Percentiles rank a stretch among this genome's conserved stretches.
phyloP scores from a whole-genome alignment of 2,329 filamentous ascomycete genomes.

The Xylariaceae sp. region DNA sequence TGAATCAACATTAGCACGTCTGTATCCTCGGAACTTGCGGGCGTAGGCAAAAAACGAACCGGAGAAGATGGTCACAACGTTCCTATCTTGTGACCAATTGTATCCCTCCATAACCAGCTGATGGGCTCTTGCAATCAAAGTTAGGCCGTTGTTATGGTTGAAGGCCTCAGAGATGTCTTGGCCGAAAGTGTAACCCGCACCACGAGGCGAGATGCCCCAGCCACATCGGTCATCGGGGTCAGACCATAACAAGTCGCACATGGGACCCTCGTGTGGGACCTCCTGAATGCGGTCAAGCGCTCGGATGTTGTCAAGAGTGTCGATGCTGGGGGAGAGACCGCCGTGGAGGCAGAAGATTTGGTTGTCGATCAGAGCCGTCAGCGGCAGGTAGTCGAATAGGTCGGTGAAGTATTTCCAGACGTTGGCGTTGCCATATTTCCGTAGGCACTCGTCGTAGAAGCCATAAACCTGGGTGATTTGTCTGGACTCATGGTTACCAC shows the following conservation, averaged over 20 bases:
- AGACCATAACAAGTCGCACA: slow-evolving; percentile 97
- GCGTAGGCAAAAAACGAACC: slow-evolving; percentile 46
- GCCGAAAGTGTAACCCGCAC: slow-evolving; percentile 90
- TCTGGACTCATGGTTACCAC: slow-evolving; percentile 96
- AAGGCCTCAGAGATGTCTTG: slow-evolving; percentile 98
- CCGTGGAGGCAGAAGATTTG: slow-evolving; percentile 99
- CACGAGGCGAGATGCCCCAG: slow-evolving; percentile 92
- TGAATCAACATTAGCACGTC: slow-evolving; percentile 28
- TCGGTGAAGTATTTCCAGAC: slow-evolving; percentile 99
- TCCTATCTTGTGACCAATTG: slow-evolving; percentile 98
- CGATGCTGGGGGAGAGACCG: slow-evolving; percentile 90
- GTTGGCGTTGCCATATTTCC: slow-evolving; percentile 98
- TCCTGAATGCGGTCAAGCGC: slow-evolving; percentile 95
- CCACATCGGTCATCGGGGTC: slow-evolving; percentile 95
- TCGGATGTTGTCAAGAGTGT: slow-evolving; percentile 91
- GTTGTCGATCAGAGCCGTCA: slow-evolving; percentile 96
- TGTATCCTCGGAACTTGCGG: neutral
- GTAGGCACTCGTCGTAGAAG: slow-evolving; percentile 98
- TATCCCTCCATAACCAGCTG: slow-evolving; percentile 99
- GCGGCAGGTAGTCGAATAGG: slow-evolving; percentile 95
- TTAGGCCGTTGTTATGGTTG: slow-evolving; percentile 98
- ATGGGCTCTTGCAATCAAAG: slow-evolving; percentile 90
- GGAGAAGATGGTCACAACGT: slow-evolving; percentile 98
- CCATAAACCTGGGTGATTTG: slow-evolving; percentile 99
- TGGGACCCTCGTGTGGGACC: slow-evolving; percentile 94